Evolutionary conservation across 441 rosid species (phyloP).

Genomic region (Euphorbia corollata): DNA sequence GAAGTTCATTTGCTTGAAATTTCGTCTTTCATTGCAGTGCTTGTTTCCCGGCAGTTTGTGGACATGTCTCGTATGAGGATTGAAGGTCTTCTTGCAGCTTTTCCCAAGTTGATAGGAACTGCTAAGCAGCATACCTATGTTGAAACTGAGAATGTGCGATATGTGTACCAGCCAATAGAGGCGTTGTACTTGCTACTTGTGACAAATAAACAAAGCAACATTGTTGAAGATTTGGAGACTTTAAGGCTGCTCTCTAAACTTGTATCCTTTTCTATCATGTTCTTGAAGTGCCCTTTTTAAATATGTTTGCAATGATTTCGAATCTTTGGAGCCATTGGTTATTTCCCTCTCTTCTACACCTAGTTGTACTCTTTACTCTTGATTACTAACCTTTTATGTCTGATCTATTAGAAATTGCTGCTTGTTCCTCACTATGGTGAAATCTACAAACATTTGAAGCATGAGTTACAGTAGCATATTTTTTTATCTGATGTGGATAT

Average conservation of each 20-base stretch:
- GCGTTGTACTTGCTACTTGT: constrained; percentile 79
- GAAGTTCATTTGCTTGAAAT: constrained; percentile 8
- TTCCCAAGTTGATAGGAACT: constrained; percentile 91
- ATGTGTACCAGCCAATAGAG: constrained; percentile 98
- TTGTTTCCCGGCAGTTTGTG: constrained; percentile 90
- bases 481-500: background rate
- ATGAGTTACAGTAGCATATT: background rate
- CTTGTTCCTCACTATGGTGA: background rate
- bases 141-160: constrained; percentile 94
- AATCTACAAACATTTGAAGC: background rate
- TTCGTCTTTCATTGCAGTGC: constrained; percentile 44
- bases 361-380: background rate
- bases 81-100: constrained; percentile 98
- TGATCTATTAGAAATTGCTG: background rate
- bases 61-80: constrained; percentile 93
- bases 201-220: constrained; percentile 94
- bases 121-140: constrained; percentile 96
- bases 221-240: constrained; percentile 93
- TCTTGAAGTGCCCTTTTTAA: background rate
- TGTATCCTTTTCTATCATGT: constrained; percentile 40
- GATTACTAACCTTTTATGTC: background rate
- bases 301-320: background rate
- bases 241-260: constrained; percentile 91
- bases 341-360: background rate
- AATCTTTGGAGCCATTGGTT: background rate